Evolutionary conservation across 2,329 filamentous ascomycete genomes (phyloP).

Genomic region (Aspergillus vadensis): DNA sequence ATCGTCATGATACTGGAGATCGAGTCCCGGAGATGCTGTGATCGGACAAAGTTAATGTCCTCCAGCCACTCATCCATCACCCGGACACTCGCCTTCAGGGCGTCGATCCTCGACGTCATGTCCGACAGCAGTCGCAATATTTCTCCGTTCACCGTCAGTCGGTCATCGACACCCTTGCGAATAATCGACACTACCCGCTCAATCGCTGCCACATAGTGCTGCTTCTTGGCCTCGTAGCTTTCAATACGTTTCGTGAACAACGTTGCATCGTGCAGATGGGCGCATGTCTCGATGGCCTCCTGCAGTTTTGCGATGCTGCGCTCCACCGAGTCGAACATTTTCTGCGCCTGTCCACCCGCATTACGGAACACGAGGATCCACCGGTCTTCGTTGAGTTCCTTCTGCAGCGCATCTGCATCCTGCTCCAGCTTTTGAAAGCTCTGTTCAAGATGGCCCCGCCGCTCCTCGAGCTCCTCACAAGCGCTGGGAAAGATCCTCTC

Average conservation of each 20-base stretch:
- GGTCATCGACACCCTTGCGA: constrained; percentile 90
- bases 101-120: constrained; percentile 78
- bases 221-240: constrained; percentile 91
- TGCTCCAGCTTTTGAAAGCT: constrained; percentile 85
- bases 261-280: constrained; percentile 71
- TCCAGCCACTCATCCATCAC: constrained; percentile 76
- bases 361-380: constrained; percentile 96
- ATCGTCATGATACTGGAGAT: constrained; percentile 89
- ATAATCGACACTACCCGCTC: constrained; percentile 89
- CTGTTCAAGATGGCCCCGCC: constrained; percentile 73
- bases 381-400: constrained; percentile 90
- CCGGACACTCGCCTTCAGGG: constrained; percentile 72
- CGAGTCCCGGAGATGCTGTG: constrained; percentile 83
- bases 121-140: constrained; percentile 84
- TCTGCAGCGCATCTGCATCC: constrained; percentile 84
- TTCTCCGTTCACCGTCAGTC: constrained; percentile 95
- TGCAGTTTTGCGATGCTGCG: constrained; percentile 80
- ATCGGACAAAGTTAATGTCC: constrained; percentile 63
- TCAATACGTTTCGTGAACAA: constrained; percentile 80
- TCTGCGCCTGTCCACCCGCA: constrained; percentile 85
- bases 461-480: constrained; percentile 81
- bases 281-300: constrained; percentile 73
- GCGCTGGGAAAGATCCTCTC: constrained; percentile 81
- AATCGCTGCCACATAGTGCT: constrained; percentile 90
- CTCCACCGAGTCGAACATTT: constrained; percentile 95